Percentiles rank a stretch among this genome's conserved stretches.
These are phyloP conservation scores for Aegilops speltoides DNA, from an alignment of 176 grass and related monocot genomes.

Conservation along the genomic window DNA sequence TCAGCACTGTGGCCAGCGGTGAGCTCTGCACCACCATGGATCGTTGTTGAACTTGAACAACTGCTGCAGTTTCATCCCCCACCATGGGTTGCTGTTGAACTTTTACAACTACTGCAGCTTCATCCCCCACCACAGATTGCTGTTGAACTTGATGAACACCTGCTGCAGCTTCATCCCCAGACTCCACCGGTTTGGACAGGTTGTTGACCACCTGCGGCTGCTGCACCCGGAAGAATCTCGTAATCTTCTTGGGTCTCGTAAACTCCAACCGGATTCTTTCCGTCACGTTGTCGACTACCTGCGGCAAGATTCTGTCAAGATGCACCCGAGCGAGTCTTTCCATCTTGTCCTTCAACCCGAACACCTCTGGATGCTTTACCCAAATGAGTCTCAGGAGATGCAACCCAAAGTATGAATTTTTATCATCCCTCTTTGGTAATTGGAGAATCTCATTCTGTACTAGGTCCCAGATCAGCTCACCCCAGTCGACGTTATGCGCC, in stretches of 20 bases:
- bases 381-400: conserved; percentile 72
- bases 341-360: conserved; percentile 24
- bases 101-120: neutral
- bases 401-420: conserved; percentile 61
- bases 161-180: neutral
- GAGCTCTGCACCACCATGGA: neutral
- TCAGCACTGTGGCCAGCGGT: conserved; percentile 42
- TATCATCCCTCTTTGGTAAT: conserved; percentile 40
- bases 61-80: neutral
- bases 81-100: neutral
- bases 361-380: conserved; percentile 45
- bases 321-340: conserved; percentile 17
- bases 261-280: neutral
- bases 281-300: neutral
- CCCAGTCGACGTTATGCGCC: conserved; percentile 78
- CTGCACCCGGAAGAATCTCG: neutral
- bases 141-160: neutral
- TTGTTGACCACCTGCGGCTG: neutral
- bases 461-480: conserved; percentile 72
- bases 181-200: neutral
- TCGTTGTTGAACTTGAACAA: neutral
- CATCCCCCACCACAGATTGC: neutral
- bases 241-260: neutral
- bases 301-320: conserved; percentile 24
- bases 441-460: conserved; percentile 81